Evolutionary conservation across 169 alveolate species (phyloP).

Genomic region (Plasmodium cynomolgi): DNA sequence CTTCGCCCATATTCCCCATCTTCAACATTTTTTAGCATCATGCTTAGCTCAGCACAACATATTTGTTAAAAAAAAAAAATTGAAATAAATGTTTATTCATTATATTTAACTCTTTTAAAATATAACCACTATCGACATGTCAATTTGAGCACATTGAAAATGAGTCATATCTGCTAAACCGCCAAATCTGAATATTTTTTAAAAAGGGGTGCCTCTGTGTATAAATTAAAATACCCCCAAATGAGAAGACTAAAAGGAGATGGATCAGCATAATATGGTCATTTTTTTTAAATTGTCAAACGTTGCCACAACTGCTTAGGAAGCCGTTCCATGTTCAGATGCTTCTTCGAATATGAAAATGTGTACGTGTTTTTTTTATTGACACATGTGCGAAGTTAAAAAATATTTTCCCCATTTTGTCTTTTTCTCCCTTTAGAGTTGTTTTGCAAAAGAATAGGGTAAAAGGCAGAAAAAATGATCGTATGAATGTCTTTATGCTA

Average conservation of each 20-base stretch:
- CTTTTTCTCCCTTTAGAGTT: background rate
- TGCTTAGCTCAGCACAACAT: background rate
- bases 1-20: background rate
- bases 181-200: background rate
- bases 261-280: background rate
- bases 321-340: background rate
- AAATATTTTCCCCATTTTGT: background rate
- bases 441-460: background rate
- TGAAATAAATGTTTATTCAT: background rate
- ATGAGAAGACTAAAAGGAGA: background rate
- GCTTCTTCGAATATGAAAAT: background rate
- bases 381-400: background rate
- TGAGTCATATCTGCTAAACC: background rate
- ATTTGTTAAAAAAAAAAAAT: background rate
- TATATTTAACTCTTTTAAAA: background rate
- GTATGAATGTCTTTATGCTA: background rate
- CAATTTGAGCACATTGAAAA: background rate
- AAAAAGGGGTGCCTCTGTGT: background rate
- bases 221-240: background rate
- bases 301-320: background rate
- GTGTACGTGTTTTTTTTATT: background rate
- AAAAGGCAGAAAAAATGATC: background rate
- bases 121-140: background rate
- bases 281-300: background rate
- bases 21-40: background rate